phyloP scores from a whole-genome alignment of 2,329 filamentous ascomycete genomes.

The Hymenoscyphus repandus region DNA sequence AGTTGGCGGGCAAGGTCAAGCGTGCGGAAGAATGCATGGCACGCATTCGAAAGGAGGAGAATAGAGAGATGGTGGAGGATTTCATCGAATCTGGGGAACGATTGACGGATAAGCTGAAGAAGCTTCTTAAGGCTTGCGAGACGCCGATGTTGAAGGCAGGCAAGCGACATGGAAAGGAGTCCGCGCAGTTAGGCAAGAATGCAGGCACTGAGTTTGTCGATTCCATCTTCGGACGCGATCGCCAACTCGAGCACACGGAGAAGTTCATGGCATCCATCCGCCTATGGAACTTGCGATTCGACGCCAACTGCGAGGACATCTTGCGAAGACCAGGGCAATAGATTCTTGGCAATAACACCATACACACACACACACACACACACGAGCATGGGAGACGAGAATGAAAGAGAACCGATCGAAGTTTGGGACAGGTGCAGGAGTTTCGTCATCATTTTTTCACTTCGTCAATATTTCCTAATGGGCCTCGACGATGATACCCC shows the following conservation, averaged over 20 bases:
- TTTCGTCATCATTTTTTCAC: slow-evolving; percentile 15
- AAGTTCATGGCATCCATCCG: slow-evolving; percentile 86
- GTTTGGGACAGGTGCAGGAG: slow-evolving; percentile 9
- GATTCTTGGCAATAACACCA: slow-evolving; percentile 5
- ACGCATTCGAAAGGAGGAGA: slow-evolving; percentile 67
- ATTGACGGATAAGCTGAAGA: slow-evolving; percentile 77
- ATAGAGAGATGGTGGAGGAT: slow-evolving; percentile 76
- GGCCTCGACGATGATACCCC: slow-evolving; percentile 9
- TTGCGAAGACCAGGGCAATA: slow-evolving; percentile 49
- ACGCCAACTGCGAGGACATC: slow-evolving; percentile 91
- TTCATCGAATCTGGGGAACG: slow-evolving; percentile 87
- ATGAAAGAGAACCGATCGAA: not conserved
- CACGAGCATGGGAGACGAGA: not conserved
- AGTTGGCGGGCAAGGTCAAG: slow-evolving; percentile 91
- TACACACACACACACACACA: not conserved
- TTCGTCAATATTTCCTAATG: slow-evolving; percentile 12
- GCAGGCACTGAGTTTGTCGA: slow-evolving; percentile 94
- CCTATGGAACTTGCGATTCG: slow-evolving; percentile 86
- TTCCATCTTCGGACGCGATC: slow-evolving; percentile 87
- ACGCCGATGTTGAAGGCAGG: slow-evolving; percentile 89
- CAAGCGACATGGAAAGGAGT: slow-evolving; percentile 63
- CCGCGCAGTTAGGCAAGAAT: slow-evolving; percentile 77
- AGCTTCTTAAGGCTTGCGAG: slow-evolving; percentile 86
- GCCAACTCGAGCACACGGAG: slow-evolving; percentile 84
- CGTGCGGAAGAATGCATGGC: slow-evolving; percentile 73